Base-by-base conservation (phyloP, 768 basidiomycete species). In the Rickenella mellea region DNA sequence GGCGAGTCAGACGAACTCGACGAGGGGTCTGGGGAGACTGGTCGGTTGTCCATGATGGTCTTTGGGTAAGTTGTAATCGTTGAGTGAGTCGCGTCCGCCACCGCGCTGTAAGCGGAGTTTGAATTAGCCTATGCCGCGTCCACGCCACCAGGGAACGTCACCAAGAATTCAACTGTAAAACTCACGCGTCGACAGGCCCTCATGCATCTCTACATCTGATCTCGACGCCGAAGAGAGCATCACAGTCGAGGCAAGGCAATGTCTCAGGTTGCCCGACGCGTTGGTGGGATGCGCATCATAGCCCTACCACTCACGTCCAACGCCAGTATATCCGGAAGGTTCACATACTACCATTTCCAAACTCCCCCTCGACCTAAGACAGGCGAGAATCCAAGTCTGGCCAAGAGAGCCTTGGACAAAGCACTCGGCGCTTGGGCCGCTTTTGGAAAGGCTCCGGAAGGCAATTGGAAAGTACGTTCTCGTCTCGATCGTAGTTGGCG, bases 401-500 rank as follows among this genome's bases (percentile, higher is more conserved):
- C 64, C n/a, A 71, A 69, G 4, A 75, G 68, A 67, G 64, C 62
- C 4, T 62, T 70, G 3, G 57, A 53, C 17, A 86, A 80, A 51
- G 78, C 76, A 0, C 56, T 68, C 1, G 56, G 66, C 35, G 57
- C 70, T 4, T 89, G 86, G 86, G 66, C 74, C 20, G 65, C 68
- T 15, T 79, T 85, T 52, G 86, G 83, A 9, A 76, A 78, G 49
- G 76, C 80, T 1, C 59, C 64, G 5, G 62, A 78, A 42, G 76
- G 73, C 17, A 75, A 71, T 41, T 89, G 86, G 86, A 78, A 79
- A 74, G 86, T 85, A 48, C 5, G 71, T 62, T 11, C 42, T 42
- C 44, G 1, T 14, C 2, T 20, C 36, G 14, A 38, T 12, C 36
- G 12, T 20, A 12, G 14, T 42, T 42, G n/a, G 7, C 8, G 14